Evolutionary conservation across 2,329 filamentous ascomycete genomes (phyloP), one percentile per base, ranked within the genome.

Genomic region (Apiospora marii): DNA sequence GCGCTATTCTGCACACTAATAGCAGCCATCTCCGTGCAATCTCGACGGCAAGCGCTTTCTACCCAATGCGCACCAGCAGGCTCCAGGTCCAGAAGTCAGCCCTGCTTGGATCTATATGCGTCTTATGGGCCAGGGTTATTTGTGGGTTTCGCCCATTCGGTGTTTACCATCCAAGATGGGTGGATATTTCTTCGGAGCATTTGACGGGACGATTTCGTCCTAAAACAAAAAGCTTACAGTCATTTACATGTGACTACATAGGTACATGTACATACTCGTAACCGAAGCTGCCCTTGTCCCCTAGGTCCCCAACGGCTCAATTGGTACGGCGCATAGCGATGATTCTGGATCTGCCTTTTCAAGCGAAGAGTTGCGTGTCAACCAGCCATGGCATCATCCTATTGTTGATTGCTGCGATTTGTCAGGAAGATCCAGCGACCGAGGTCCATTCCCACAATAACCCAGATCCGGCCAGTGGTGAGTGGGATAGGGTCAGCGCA

Each of bases 141-240:
- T 30, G 27, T 34, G 51, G 51, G 51, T 58, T 58, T 58, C 51
- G 27, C 51, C 51, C 51, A 34, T 27, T 58, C 51, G 51, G 51
- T 34, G 51, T 58, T 58, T 58, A 58, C 27, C 34, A 10, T 58
- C 30, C 27, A 58, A 58, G 14, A 16, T 30, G 27, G 27, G 51
- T 58, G 51, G 51, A 16, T 19, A 58, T 51, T 22, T 10, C 27
- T 30, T 27, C 27, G 51, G 27, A 58, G 51, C 51, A 58, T 58
- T 22, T 16, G 13, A 53, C 24, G 51, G 51, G 51, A 24, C 24
- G 24, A 24, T 4, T 14, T 53, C 24, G 24, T 24, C 51, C 51
- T 53, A 53, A 51, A 30, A 5, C 24, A 30, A 16, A 16, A 19
- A 6, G 27, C 4, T 30, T 58, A 30, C 27, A 1, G 51, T 30